These are phyloP conservation scores for Globisporangium barbulae DNA, from an alignment of 352 stramenopile genomes.

Conservation along the genomic window DNA sequence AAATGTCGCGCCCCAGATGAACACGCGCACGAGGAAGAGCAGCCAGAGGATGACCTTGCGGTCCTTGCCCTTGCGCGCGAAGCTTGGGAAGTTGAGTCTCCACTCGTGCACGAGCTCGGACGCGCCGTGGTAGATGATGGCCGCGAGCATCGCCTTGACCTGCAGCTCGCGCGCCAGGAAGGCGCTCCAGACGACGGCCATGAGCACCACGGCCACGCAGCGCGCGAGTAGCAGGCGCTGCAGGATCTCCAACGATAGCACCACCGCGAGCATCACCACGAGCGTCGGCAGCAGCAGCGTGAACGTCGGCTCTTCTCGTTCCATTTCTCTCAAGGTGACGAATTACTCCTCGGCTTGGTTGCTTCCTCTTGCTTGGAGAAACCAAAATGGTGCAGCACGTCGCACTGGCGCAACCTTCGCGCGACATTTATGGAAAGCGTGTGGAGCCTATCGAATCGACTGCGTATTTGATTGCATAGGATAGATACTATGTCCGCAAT, in stretches of 20 bases:
- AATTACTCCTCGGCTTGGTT: neutral
- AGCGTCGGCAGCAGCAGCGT: slow-evolving; percentile 32
- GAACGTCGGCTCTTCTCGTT: slow-evolving; percentile 1
- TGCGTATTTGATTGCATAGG: neutral
- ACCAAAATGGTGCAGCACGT: neutral
- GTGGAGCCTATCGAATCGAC: neutral
- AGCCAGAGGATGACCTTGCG: slow-evolving; percentile 41
- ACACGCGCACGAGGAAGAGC: slow-evolving; percentile 58
- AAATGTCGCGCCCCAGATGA: slow-evolving; percentile 56
- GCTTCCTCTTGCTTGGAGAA: neutral
- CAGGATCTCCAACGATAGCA: slow-evolving; percentile 69
- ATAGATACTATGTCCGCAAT: neutral
- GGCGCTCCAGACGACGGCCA: slow-evolving; percentile 35
- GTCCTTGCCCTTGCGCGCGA: slow-evolving; percentile 30
- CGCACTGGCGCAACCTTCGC: slow-evolving; percentile 4
- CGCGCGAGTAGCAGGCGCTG: slow-evolving; percentile 43
- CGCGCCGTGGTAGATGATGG: slow-evolving; percentile 38
- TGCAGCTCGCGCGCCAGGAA: slow-evolving; percentile 34
- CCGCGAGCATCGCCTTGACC: slow-evolving; percentile 42
- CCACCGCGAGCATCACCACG: slow-evolving; percentile 37
- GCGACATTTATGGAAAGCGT: neutral
- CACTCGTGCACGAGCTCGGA: slow-evolving; percentile 34
- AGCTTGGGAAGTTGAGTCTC: slow-evolving; percentile 29
- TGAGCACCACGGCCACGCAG: slow-evolving; percentile 28
- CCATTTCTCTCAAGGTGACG: slow-evolving; percentile 5